Conservation (phyloP, 495 filamentous ascomycete genomes). For the Venustampulla echinocandica region DNA sequence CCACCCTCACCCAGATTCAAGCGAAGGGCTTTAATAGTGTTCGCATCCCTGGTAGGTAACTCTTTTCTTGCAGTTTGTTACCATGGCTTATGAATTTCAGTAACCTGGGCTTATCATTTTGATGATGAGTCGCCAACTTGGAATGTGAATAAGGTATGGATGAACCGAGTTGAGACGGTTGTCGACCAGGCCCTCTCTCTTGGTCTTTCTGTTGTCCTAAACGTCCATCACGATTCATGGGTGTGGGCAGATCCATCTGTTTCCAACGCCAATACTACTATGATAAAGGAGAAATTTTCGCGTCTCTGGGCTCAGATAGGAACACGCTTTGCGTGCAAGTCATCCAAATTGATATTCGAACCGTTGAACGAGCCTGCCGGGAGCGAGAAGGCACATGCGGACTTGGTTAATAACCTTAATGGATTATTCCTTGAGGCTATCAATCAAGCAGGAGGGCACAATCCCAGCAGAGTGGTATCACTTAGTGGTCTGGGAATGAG, state of each 20-base stretch:
- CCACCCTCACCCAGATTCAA: conserved; percentile 44
- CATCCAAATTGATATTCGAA: conserved; percentile 48
- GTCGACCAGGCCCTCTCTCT: conserved; percentile 46
- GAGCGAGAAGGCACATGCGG: conserved; percentile 39
- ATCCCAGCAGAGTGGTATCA: conserved; percentile 47
- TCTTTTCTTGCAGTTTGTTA: neutral
- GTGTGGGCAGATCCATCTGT: conserved; percentile 49
- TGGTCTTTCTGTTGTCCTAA: conserved; percentile 45
- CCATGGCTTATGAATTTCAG: conserved; percentile 22
- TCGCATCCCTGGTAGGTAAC: conserved; percentile 43
- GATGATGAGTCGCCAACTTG: conserved; percentile 40
- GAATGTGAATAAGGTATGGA: conserved; percentile 45
- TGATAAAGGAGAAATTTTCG: conserved; percentile 49
- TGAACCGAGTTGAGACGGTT: conserved; percentile 52
- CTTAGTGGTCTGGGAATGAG: conserved; percentile 45
- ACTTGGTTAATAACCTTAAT: conserved; percentile 47
- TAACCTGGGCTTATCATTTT: conserved; percentile 54
- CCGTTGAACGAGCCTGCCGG: conserved; percentile 53
- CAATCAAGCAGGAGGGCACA: conserved; percentile 46
- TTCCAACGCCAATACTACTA: conserved; percentile 36
- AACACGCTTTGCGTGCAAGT: conserved; percentile 45
- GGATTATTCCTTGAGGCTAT: conserved; percentile 49
- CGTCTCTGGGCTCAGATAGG: conserved; percentile 53
- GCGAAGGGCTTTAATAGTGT: conserved; percentile 49
- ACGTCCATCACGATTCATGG: conserved; percentile 56